phyloP scores from a whole-genome alignment of 208 protist species.

The Dictyostelium gargantuum region DNA sequence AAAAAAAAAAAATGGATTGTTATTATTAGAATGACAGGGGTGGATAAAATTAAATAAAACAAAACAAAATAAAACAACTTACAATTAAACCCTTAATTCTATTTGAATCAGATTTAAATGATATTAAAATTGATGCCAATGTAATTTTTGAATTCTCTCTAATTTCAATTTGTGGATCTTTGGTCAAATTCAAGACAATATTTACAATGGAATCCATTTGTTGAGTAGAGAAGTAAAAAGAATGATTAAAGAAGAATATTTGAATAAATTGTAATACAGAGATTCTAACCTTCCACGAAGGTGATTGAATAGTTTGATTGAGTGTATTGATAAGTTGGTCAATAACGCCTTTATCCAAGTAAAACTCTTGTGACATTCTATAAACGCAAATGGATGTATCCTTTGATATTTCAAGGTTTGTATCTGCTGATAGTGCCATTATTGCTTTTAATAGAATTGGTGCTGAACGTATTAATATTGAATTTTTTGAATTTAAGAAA shows the following conservation, averaged over 20 bases:
- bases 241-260: slow-evolving; percentile 49
- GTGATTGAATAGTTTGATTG: neutral
- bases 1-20: neutral
- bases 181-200: neutral
- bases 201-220: neutral
- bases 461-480: neutral
- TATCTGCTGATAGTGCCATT: neutral
- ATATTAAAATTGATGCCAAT: slow-evolving; percentile 12
- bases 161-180: slow-evolving; percentile 47
- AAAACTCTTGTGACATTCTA: slow-evolving; percentile 18
- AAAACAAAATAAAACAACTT: neutral
- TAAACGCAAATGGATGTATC: neutral
- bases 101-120: neutral
- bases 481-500: neutral
- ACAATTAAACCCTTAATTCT: slow-evolving; percentile 19
- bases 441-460: neutral
- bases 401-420: slow-evolving; percentile 15
- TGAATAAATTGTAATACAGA: slow-evolving; percentile 18
- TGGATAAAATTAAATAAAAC: neutral
- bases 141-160: slow-evolving; percentile 25
- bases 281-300: slow-evolving; percentile 16
- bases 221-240: neutral
- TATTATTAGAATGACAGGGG: neutral
- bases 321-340: neutral
- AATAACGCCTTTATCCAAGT: neutral